phyloP scores from a whole-genome alignment of 176 grass and related monocot genomes.

The Avena atlantica region DNA sequence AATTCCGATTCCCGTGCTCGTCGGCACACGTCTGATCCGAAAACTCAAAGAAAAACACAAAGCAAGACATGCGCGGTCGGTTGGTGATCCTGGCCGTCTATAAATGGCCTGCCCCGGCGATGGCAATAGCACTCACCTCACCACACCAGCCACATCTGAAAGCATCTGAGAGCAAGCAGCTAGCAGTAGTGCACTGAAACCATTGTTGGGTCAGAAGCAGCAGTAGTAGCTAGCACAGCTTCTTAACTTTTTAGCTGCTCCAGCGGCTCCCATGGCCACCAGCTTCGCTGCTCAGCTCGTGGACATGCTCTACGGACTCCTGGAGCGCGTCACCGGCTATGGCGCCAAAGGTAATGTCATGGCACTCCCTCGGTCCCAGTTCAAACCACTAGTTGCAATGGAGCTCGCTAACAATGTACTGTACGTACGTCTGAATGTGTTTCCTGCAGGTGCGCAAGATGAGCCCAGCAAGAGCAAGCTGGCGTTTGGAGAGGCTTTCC shows the following conservation, averaged over 20 bases:
- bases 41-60: no score
- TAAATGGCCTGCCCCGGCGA: no score
- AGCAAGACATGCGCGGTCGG: background rate
- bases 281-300: constrained; percentile 47
- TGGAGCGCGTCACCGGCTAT: constrained; percentile 39
- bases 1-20: no score
- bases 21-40: no score
- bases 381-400: no score
- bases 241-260: background rate
- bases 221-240: no score
- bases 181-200: background rate
- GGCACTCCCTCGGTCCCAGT: no score
- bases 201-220: no score
- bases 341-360: background rate
- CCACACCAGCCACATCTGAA: background rate
- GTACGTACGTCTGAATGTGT: background rate
- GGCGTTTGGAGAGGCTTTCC: background rate
- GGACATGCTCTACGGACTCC: constrained; percentile 42
- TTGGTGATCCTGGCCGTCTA: no score
- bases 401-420: no score
- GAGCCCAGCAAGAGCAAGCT: background rate
- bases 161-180: background rate
- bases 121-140: no score
- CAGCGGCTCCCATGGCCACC: constrained; percentile 35
- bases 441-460: background rate